These are phyloP conservation scores for Rhododendron simsii DNA, from an alignment of 148 eudicot species.

Conservation along the genomic window DNA sequence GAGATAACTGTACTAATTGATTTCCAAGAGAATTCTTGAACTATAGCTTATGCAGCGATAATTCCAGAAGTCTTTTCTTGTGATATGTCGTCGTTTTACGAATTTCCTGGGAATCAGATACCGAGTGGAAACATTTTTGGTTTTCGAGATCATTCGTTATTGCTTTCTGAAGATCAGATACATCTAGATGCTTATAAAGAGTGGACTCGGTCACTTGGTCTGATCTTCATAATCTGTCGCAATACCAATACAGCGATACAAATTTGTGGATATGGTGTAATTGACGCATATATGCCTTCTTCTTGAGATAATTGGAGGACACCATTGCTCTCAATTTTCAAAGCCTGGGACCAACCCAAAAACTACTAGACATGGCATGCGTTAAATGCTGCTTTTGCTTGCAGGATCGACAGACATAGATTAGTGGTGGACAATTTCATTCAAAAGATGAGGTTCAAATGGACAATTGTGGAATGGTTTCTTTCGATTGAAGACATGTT, in stretches of 20 bases:
- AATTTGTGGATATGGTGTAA: background rate
- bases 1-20: background rate
- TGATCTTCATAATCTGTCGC: background rate
- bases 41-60: background rate
- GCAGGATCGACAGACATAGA: background rate
- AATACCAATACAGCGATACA: background rate
- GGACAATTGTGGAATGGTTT: background rate
- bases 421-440: background rate
- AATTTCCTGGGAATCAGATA: background rate
- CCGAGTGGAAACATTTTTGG: background rate
- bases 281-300: background rate
- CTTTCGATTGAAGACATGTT: background rate
- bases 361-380: background rate
- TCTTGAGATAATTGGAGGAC: background rate
- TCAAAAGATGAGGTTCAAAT: background rate
- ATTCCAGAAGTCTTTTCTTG: background rate
- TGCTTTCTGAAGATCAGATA: background rate
- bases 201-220: background rate
- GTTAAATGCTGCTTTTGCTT: background rate
- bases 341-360: constrained; percentile 5
- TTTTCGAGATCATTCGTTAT: background rate
- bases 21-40: background rate
- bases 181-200: background rate
- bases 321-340: background rate
- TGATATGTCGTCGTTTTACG: background rate